Base-by-base conservation (phyloP, 768 basidiomycete genomes). In the Coprinellus micaceus region DNA sequence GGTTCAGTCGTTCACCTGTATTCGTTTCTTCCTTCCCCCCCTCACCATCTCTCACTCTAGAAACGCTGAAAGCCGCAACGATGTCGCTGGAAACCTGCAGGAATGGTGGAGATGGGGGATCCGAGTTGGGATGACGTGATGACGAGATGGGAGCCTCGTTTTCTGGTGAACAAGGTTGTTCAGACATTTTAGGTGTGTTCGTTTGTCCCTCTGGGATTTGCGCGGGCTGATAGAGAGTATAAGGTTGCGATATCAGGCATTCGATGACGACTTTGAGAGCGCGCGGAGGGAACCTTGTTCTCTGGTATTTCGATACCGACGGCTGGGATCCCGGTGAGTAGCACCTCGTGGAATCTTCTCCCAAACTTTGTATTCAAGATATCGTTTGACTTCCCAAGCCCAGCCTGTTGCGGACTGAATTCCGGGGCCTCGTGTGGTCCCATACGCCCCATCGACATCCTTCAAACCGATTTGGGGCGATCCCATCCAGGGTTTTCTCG, bases 401-500 rank as follows among this genome's bases (percentile, higher is more conserved):
- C n/a, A 9, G 41, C 22, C 6, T 17, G 9, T 26, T 13, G n/a
- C 24, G 46, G 22, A 22, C 24, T 22, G 24, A 25, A 48, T 17
- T 7, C 46, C 28, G 22, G 46, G 46, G 6, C 6, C 19, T 12
- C 22, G 24, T 25, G 24, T 25, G 46, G 36, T 33, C 13, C 33
- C 37, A 22, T 22, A 30, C 33, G n/a, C 40, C 40, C n/a, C n/a
- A 5, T 43, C 40, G 19, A 19, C 15, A 22, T 15, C 30, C 15
- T 29, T 21, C 13, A 15, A 15, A 26, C 55, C 40, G 7, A 30
- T 50, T 56, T 29, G 25, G 48, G 55, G n/a, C 2, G n/a, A 25
- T 25, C 41, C 56, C 11, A 52, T 57, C 26, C n/a, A n/a, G 44
- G 29, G 17, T 19, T 52, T 57, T 57, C 56, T 44, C 56, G 41